These are phyloP conservation scores for Ophiosphaerella narmari DNA, from an alignment of 2,329 filamentous ascomycete genomes.

Conservation along the genomic window DNA sequence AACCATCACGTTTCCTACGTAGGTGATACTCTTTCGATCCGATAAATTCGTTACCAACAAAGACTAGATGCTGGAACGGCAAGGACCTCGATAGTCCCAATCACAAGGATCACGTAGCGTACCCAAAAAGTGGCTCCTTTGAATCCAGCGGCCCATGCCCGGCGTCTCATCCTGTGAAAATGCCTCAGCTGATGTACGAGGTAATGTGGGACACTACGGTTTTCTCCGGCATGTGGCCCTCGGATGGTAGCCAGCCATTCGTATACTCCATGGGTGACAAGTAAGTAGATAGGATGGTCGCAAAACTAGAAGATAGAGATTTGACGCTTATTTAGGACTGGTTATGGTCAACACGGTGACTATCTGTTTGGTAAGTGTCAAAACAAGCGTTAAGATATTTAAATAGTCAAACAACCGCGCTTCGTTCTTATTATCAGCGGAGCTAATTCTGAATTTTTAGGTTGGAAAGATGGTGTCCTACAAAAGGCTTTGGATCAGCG, in stretches of 20 bases:
- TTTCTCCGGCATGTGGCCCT: slow-evolving; percentile 34
- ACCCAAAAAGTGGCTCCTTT: slow-evolving; percentile 23
- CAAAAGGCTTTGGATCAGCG: slow-evolving; percentile 48
- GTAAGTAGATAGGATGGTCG: background rate
- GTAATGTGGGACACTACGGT: slow-evolving; percentile 51
- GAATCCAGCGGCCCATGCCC: slow-evolving; percentile 42
- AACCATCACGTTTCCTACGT: slow-evolving; percentile 54
- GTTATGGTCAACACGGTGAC: slow-evolving; percentile 32
- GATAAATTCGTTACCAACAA: no score
- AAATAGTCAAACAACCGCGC: no score
- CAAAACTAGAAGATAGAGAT: background rate
- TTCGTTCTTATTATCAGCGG: no score
- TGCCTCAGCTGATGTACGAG: slow-evolving; percentile 54
- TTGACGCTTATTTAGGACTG: slow-evolving; percentile 15
- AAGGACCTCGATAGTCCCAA: slow-evolving; percentile 56
- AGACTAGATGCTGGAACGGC: slow-evolving; percentile 51
- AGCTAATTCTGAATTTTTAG: slow-evolving; percentile 29
- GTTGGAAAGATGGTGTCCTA: slow-evolving; percentile 56
- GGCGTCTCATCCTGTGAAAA: slow-evolving; percentile 49
- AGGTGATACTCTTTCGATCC: no score
- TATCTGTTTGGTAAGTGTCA: background rate
- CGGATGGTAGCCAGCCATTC: slow-evolving; percentile 30
- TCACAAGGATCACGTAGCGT: slow-evolving; percentile 59
- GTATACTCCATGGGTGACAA: slow-evolving; percentile 46
- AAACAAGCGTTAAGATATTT: no score